These are phyloP conservation scores for Lachnellula arida DNA, from an alignment of 2,329 filamentous ascomycete species.

Conservation along the genomic window DNA sequence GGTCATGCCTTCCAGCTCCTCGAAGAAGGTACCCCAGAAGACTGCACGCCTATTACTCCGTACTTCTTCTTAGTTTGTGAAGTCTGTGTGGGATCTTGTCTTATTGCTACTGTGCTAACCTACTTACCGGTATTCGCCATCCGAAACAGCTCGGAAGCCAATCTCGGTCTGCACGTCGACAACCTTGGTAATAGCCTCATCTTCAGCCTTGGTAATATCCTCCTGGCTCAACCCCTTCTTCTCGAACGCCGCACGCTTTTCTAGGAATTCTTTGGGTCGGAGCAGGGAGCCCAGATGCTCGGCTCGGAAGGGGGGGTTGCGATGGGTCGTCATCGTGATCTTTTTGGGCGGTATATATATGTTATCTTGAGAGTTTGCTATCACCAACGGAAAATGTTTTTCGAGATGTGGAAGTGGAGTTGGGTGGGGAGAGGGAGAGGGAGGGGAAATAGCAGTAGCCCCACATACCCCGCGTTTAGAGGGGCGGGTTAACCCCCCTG, in stretches of 20 bases:
- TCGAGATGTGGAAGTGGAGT: neutral
- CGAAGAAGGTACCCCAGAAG: constrained; percentile 29
- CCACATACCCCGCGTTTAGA: neutral
- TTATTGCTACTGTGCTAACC: constrained; percentile 6
- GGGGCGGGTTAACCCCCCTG: neutral
- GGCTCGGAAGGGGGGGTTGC: constrained; percentile 50
- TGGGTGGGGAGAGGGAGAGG: too few relatives aligned
- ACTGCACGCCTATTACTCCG: constrained; percentile 21
- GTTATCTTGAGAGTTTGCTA: neutral
- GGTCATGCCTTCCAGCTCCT: constrained; percentile 26
- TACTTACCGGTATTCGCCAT: constrained; percentile 48
- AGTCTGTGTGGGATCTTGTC: neutral
- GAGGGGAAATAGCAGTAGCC: neutral
- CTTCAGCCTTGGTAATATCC: constrained; percentile 45
- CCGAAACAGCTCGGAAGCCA: constrained; percentile 51
- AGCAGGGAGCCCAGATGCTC: constrained; percentile 63
- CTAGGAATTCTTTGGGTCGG: constrained; percentile 52
- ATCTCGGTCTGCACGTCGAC: constrained; percentile 54
- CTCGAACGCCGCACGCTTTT: constrained; percentile 50
- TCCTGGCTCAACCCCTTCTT: constrained; percentile 42
- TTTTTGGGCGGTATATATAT: neutral
- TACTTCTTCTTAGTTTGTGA: neutral
- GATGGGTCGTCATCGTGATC: constrained; percentile 8
- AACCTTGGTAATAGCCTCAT: constrained; percentile 53
- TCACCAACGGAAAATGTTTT: neutral